Percentiles rank a stretch among this genome's conserved stretches.
Conservation (phyloP, 2,329 filamentous ascomycete genomes). For the Verruconis gallopava region DNA sequence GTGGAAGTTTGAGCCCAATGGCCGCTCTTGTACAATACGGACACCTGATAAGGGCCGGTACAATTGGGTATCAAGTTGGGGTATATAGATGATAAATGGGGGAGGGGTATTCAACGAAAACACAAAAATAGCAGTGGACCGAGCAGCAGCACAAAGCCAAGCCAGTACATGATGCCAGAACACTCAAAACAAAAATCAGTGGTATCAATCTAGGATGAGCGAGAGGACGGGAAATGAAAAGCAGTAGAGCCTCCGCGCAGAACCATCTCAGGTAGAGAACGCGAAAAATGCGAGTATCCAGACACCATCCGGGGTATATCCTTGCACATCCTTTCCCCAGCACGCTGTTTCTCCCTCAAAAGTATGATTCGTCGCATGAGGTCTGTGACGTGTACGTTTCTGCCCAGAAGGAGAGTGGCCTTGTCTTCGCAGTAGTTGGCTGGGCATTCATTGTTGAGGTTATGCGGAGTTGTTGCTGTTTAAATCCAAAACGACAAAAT, state of each 20-base stretch:
- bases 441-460: background rate
- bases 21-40: slow-evolving; percentile 19
- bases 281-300: background rate
- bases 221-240: background rate
- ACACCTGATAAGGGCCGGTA: slow-evolving; percentile 29
- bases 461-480: background rate
- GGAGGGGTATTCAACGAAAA: background rate
- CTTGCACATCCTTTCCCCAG: background rate
- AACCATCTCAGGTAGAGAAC: background rate
- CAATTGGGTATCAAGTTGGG: slow-evolving; percentile 18
- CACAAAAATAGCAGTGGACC: slow-evolving; percentile 8
- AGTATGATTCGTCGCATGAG: slow-evolving; percentile 1
- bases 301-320: background rate
- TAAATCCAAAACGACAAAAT: slow-evolving; percentile 6
- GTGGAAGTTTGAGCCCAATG: slow-evolving; percentile 3
- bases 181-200: slow-evolving; percentile 25
- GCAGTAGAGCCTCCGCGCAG: background rate
- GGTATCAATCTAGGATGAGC: slow-evolving; percentile 28
- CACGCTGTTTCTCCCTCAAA: background rate
- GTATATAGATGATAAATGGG: slow-evolving; percentile 16
- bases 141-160: slow-evolving; percentile 21
- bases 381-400: slow-evolving; percentile 4
- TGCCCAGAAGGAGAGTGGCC: slow-evolving; percentile 4
- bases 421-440: background rate
- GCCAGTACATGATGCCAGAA: slow-evolving; percentile 20